Evolutionary conservation across 345 rosid genomes (phyloP).

Genomic region (Lepidium sativum): DNA sequence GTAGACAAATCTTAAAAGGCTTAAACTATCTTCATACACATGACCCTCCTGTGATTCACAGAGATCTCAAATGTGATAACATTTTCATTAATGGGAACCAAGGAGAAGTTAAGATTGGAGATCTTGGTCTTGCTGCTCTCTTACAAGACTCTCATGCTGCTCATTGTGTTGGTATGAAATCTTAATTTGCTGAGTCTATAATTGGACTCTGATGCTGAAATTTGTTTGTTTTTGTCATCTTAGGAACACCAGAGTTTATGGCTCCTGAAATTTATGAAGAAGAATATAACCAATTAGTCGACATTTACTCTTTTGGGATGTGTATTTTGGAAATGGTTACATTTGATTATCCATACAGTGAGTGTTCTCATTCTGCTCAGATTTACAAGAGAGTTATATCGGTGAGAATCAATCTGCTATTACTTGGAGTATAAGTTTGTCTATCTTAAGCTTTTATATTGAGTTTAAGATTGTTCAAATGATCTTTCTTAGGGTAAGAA

Average conservation of each 20-base stretch:
- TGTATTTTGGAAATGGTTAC: conserved; percentile 94
- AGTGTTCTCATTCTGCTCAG: conserved; percentile 87
- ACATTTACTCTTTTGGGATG: conserved; percentile 95
- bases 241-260: conserved; percentile 98
- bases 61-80: conserved; percentile 97
- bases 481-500: conserved; percentile 62
- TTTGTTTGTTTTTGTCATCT: neutral
- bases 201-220: neutral
- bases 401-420: conserved; percentile 36
- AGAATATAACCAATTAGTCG: conserved; percentile 86
- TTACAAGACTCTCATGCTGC: conserved; percentile 81
- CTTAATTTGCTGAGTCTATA: neutral
- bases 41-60: conserved; percentile 89
- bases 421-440: neutral
- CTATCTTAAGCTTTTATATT: neutral
- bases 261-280: conserved; percentile 96
- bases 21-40: conserved; percentile 75
- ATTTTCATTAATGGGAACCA: conserved; percentile 92
- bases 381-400: conserved; percentile 93
- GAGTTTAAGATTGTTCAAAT: neutral
- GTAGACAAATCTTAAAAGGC: conserved; percentile 83
- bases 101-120: conserved; percentile 95
- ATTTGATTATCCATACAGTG: conserved; percentile 90
- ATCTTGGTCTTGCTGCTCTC: conserved; percentile 93
- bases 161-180: conserved; percentile 80